phyloP scores from a whole-genome alignment of 2,329 filamentous ascomycete genomes.

The Neonectria faginata region DNA sequence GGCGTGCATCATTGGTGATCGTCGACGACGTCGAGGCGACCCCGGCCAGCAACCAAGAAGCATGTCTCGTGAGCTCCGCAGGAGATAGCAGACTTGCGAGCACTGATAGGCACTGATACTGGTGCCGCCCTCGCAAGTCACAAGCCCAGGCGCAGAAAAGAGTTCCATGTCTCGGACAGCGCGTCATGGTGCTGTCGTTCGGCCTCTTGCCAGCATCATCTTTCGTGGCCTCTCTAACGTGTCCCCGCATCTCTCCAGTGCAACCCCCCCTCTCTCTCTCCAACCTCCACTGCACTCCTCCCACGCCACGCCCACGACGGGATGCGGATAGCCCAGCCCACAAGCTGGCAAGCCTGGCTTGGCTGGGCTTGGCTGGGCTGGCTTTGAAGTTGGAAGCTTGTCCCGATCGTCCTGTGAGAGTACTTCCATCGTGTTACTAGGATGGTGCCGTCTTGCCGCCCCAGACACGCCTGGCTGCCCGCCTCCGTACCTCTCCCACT shows the following conservation, averaged over 20 bases:
- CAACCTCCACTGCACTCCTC: constrained; percentile 41
- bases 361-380: constrained; percentile 9
- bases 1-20: constrained; percentile 9
- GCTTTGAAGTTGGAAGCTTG: constrained; percentile 38
- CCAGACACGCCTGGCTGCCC: constrained; percentile 31
- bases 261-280: constrained; percentile 29
- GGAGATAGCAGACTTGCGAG: neutral
- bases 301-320: constrained; percentile 39
- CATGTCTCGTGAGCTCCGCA: neutral
- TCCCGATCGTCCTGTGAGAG: constrained; percentile 14
- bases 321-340: constrained; percentile 38
- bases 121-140: neutral
- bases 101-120: neutral
- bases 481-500: constrained; percentile 30
- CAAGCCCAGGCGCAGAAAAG: constrained; percentile 6
- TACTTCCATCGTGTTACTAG: neutral
- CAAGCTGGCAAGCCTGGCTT: constrained; percentile 28
- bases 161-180: constrained; percentile 30
- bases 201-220: constrained; percentile 40
- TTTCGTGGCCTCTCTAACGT: constrained; percentile 41
- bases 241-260: constrained; percentile 45
- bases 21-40: constrained; percentile 1
- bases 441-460: constrained; percentile 4
- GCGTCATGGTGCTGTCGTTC: constrained; percentile 42
- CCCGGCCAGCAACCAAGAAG: neutral